Conservation (phyloP, 1,284 basidiomycete genomes). For the Ustilago hordei region DNA sequence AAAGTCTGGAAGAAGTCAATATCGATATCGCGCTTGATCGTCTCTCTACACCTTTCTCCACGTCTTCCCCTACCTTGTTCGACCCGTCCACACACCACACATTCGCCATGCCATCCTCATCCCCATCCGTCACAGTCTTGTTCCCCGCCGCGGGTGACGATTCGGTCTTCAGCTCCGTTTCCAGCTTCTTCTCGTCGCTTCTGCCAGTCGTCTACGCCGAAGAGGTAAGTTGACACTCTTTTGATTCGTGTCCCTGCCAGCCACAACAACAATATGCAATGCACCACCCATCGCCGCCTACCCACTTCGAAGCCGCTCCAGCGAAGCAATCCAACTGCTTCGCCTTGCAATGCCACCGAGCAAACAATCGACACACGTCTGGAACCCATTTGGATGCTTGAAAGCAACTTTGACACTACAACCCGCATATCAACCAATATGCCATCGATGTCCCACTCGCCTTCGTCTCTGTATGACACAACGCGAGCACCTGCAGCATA, state of each 20-base stretch:
- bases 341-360: neutral
- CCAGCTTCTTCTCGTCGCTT: conserved; percentile 56
- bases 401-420: neutral
- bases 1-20: neutral
- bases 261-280: neutral
- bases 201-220: conserved; percentile 59
- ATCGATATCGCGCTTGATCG: conserved; percentile 3
- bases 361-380: neutral
- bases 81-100: conserved; percentile 15
- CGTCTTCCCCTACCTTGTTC: conserved; percentile 12
- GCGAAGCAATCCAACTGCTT: neutral
- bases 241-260: neutral
- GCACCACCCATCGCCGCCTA: neutral
- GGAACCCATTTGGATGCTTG: neutral
- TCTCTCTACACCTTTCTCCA: conserved; percentile 8
- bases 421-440: too few species aligned
- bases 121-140: conserved; percentile 47
- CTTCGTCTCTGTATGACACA: neutral
- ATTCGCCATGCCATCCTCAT: conserved; percentile 50
- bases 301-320: neutral
- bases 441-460: too few species aligned
- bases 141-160: conserved; percentile 42
- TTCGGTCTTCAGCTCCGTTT: conserved; percentile 51
- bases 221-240: conserved; percentile 45
- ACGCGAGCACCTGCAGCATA: neutral